A percentile compares a stretch with the other conserved stretches of the same genome.
Evolutionary conservation across 257 asterid genomes (phyloP).

Genomic region (Mitragyna speciosa): DNA sequence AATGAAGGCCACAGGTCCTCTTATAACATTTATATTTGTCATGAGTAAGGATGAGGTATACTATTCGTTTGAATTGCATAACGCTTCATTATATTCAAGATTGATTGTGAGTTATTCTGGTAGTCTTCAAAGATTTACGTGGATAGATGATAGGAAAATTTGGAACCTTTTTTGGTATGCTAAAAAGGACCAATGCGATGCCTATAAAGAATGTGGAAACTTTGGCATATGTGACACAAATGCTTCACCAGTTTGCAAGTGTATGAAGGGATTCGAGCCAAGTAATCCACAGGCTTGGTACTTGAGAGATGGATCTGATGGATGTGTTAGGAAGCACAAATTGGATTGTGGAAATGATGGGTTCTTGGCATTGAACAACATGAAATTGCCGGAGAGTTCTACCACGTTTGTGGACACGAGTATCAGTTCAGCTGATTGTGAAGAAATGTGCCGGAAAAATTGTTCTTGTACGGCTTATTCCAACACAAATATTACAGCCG

Average conservation of each 20-base stretch:
- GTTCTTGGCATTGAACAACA: slow-evolving; percentile 42
- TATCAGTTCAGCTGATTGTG: slow-evolving; percentile 47
- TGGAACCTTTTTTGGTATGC: slow-evolving; percentile 88
- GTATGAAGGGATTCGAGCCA: slow-evolving; percentile 65
- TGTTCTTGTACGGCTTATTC: slow-evolving; percentile 73
- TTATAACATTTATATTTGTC: slow-evolving; percentile 44
- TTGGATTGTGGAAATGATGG: slow-evolving; percentile 58
- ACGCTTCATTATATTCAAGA: slow-evolving; percentile 55
- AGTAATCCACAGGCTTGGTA: slow-evolving; percentile 62
- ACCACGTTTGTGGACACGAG: slow-evolving; percentile 42
- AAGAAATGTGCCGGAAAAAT: slow-evolving; percentile 52
- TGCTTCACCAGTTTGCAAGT: slow-evolving; percentile 67
- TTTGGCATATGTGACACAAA: slow-evolving; percentile 74
- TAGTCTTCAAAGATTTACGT: slow-evolving; percentile 49
- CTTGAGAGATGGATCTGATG: slow-evolving; percentile 74
- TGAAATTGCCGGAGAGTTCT: slow-evolving; percentile 77
- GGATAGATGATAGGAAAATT: slow-evolving; percentile 48
- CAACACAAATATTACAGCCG: slow-evolving; percentile 43
- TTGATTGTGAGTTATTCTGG: slow-evolving; percentile 39
- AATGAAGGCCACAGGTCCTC: slow-evolving; percentile 49
- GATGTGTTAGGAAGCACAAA: slow-evolving; percentile 46
- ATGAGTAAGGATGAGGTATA: slow-evolving; percentile 33
- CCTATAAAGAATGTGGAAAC: slow-evolving; percentile 62
- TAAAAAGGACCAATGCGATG: slow-evolving; percentile 77
- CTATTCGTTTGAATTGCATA: slow-evolving; percentile 44